Evolutionary conservation across 1,139 yeast species (phyloP).

Genomic region (Meyerozyma carpophila): DNA sequence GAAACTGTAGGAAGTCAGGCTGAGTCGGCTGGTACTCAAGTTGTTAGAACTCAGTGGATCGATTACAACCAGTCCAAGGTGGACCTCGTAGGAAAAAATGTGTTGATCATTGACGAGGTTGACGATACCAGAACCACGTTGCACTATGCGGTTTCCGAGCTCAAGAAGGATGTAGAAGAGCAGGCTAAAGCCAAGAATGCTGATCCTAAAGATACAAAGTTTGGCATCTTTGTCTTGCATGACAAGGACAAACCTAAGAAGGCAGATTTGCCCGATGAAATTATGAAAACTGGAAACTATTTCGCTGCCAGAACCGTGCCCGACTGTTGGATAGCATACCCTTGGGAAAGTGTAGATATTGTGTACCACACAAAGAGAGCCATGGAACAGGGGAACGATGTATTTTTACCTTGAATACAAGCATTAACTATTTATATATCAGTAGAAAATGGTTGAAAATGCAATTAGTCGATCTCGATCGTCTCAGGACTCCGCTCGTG

Average conservation of each 20-base stretch:
- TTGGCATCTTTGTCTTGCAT: slow-evolving; percentile 55
- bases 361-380: slow-evolving; percentile 82
- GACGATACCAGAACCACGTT: slow-evolving; percentile 65
- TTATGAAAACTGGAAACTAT: slow-evolving; percentile 65
- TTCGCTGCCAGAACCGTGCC: slow-evolving; percentile 89
- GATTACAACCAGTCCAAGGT: slow-evolving; percentile 67
- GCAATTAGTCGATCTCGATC: slow-evolving; percentile 62
- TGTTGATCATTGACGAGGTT: slow-evolving; percentile 63
- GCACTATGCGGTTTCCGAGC: slow-evolving; percentile 55
- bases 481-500: slow-evolving; percentile 65
- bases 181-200: slow-evolving; percentile 40
- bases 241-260: slow-evolving; percentile 57
- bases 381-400: slow-evolving; percentile 62
- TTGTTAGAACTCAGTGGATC: slow-evolving; percentile 93
- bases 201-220: slow-evolving; percentile 35
- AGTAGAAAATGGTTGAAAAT: neutral
- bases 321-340: slow-evolving; percentile 95
- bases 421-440: neutral
- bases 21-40: slow-evolving; percentile 80
- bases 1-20: slow-evolving; percentile 49
- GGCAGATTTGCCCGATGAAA: slow-evolving; percentile 66
- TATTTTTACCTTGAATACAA: slow-evolving; percentile 29
- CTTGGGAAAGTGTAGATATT: slow-evolving; percentile 93
- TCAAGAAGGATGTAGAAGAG: slow-evolving; percentile 49
- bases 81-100: slow-evolving; percentile 56